Evolutionary conservation across 345 rosid genomes (phyloP).

Genomic region (Stellera chamaejasme): DNA sequence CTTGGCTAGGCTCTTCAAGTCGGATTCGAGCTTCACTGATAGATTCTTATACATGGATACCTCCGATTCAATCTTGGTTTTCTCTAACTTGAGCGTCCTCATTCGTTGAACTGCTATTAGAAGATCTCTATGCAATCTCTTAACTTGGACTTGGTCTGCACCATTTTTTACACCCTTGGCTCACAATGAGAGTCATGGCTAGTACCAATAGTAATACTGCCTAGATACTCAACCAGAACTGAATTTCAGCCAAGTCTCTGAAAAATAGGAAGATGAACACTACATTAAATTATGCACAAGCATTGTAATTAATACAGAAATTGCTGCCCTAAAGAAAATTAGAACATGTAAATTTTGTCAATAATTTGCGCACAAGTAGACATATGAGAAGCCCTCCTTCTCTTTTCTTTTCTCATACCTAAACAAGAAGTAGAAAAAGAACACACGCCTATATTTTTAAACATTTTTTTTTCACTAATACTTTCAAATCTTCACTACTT

Average conservation of each 20-base stretch:
- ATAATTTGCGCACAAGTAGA: background rate
- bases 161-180: conserved; percentile 38
- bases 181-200: conserved; percentile 37
- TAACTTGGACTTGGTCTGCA: conserved; percentile 51
- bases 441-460: conserved; percentile 66
- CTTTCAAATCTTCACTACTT: conserved; percentile 61
- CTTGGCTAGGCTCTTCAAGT: conserved; percentile 63
- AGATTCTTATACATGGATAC: conserved; percentile 47
- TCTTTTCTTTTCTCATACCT: background rate
- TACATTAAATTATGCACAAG: too few species aligned
- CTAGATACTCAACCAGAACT: conserved; percentile 65
- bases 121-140: conserved; percentile 61
- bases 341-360: background rate
- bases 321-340: too few species aligned
- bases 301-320: too few species aligned
- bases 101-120: conserved; percentile 57
- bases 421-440: background rate
- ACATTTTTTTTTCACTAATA: conserved; percentile 80
- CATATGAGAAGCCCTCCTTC: background rate
- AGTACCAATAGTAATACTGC: conserved; percentile 58
- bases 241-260: conserved; percentile 75
- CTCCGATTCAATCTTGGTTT: conserved; percentile 49
- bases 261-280: background rate
- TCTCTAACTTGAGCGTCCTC: conserved; percentile 59
- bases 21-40: conserved; percentile 65